phyloP scores from a whole-genome alignment of 192 early-diverging fungal genomes.

The Cladochytrium replicatum region DNA sequence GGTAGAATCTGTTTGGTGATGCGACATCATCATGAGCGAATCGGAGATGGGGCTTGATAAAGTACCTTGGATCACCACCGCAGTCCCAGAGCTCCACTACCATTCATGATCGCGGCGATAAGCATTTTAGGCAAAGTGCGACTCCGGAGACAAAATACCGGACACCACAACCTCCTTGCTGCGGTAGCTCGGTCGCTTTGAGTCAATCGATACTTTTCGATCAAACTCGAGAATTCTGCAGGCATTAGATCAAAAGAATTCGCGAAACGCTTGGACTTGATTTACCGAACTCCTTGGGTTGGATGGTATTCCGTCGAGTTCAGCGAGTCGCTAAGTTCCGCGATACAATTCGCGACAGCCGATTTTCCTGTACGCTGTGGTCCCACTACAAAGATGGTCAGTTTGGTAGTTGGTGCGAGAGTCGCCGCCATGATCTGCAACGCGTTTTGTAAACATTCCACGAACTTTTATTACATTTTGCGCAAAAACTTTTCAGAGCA shows the following conservation, averaged over 20 bases:
- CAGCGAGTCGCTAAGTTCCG: conserved; percentile 29
- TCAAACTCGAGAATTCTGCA: conserved; percentile 29
- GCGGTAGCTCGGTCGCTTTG: background rate
- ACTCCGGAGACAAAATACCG: background rate
- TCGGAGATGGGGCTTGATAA: background rate
- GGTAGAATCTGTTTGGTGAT: conserved; percentile 13
- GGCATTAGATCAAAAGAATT: background rate
- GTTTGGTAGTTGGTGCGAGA: no score
- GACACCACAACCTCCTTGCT: background rate
- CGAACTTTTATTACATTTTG: no score
- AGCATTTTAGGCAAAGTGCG: background rate
- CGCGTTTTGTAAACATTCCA: no score
- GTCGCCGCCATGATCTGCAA: no score
- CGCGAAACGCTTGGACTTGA: background rate
- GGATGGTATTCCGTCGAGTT: conserved; percentile 27
- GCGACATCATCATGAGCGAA: background rate
- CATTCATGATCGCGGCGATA: background rate
- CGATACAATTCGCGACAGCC: conserved; percentile 29
- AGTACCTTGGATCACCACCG: conserved; percentile 26
- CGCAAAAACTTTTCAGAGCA: no score
- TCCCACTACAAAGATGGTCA: conserved; percentile 31
- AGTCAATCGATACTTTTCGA: conserved; percentile 8
- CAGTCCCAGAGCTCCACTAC: conserved; percentile 41
- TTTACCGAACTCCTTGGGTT: conserved; percentile 32
- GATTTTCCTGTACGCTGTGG: conserved; percentile 33